Evolutionary conservation across 2,329 filamentous ascomycete genomes (phyloP).

Genomic region (Penicillium griseofulvum): DNA sequence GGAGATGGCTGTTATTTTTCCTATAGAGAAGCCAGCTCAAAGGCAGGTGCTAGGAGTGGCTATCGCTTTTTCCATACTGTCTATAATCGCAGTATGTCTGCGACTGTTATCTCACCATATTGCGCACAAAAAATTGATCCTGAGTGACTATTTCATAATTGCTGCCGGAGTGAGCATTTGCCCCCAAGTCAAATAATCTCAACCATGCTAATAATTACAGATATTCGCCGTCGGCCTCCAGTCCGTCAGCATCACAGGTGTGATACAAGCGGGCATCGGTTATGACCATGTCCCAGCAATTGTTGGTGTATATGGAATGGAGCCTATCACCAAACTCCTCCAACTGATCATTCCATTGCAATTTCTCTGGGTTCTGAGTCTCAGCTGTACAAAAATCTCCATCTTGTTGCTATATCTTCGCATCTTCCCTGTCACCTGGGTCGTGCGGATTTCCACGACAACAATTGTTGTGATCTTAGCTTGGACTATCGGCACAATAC

Average conservation of each 20-base stretch:
- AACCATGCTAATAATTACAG: conserved; percentile 3
- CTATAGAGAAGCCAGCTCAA: conserved; percentile 19
- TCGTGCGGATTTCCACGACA: conserved; percentile 9
- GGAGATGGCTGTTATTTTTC: conserved; percentile 18
- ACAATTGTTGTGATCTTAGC: conserved; percentile 18
- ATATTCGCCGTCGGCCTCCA: conserved; percentile 23
- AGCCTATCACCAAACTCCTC: conserved; percentile 21
- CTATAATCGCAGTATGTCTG: conserved; percentile 16
- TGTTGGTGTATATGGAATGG: conserved; percentile 12
- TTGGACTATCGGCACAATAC: conserved; percentile 31
- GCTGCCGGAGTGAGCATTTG: conserved; percentile 16
- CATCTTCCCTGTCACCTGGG: conserved; percentile 22
- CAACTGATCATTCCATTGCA: conserved; percentile 24
- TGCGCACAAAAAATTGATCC: conserved; percentile 17
- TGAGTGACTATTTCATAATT: conserved; percentile 25
- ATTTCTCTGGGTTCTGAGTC: conserved; percentile 26
- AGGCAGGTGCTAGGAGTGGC: conserved; percentile 18
- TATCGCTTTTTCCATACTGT: conserved; percentile 17
- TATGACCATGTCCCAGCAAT: conserved; percentile 20
- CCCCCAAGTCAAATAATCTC: not conserved
- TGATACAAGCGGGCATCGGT: conserved; percentile 23
- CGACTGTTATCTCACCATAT: conserved; percentile 22
- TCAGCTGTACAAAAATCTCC: conserved; percentile 25
- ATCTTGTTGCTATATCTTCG: conserved; percentile 22
- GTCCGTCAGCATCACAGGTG: conserved; percentile 23